Base-by-base conservation (phyloP, 441 rosid genomes). In the Populus tomentosa region DNA sequence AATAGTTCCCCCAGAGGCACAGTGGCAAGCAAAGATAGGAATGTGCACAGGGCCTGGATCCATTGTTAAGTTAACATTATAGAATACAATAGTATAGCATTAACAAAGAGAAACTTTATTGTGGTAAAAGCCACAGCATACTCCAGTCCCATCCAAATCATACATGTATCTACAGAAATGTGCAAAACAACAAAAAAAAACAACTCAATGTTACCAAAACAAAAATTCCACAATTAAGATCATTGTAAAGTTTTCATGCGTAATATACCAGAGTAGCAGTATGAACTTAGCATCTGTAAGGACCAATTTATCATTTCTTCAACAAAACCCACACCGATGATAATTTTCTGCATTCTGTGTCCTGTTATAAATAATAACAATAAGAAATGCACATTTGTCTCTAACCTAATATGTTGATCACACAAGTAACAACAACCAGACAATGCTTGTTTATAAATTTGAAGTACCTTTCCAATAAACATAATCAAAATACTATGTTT, bases 1-100 rank as follows among this genome's bases (percentile, higher is more conserved):
- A 95, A 90, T 38, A 94, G 91, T 68, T 95, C 99, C 33, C 97
- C 98, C 80, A 95, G 80, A 75, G 99, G 94, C 71, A 94, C 78
- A 67, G 90, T 85, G 59, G 99, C 99, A 21, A 94, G 87, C 65
- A 94, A 86, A 71, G 99, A 91, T 72, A 95, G 90, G 66, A 71
- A 82, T 46, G 99, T 92, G 86, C 98, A 94, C 76, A 91, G 72
- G 70, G 85, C 83, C 99, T 95, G 88, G 69, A 86, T n/a, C 77
- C 73, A 77, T 73, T 63, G 68, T 62, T 40, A 7, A 32, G 71
- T 65, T 61, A 66, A 66, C 33, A 35, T 26, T 23, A 26, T 23
- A 64, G 23, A 77, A 65, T 24, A 64, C 24, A 66, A 30, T 70
- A 38, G 23, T 13, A 64, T 63, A 61, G 61, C 24, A 77, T 69